Evolutionary conservation across 306 rosid species (phyloP), one percentile per base, ranked within the genome.

Genomic region (Ormosia semicastrata): DNA sequence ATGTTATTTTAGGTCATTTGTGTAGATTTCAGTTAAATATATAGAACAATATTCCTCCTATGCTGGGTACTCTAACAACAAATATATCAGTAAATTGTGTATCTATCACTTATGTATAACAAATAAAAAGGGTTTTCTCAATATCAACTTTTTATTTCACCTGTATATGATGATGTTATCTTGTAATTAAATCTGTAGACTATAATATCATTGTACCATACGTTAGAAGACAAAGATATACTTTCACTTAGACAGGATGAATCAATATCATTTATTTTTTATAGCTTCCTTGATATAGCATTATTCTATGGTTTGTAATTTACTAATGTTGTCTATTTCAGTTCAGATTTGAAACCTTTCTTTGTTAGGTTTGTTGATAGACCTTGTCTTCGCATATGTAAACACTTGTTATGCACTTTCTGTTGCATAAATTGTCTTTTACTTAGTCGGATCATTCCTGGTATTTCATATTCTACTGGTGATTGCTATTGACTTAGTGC

Each of bases 61-160:
- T 84, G 71, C 72, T 72, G 65, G 73, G 77, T 66, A 78, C 80
- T 11, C 50, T 84, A 77, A 92, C 87, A 71, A 84, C 81, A 84
- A 81, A 87, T 88, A 85, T 87, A 43, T 67, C 78, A 54, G 73
- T 57, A 76, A 82, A 83, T 81, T 86, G 86, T 86, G 94, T 79
- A 86, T 77, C 83, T 70, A 33, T 82, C 82, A 71, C 78, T 73
- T 67, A 60, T 66, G 74, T 67, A 59, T 74, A 62, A 83, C 77
- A 40, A 79, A 87, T 64, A 71, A 54, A 47, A 79, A 72, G 67
- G 77, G 33, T 73, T 73, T 80, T 56, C 67, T 64, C 43, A n/a
- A 12, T 70, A 75, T 71, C 66, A 82, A 84, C 50, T 34, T 50
- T 63, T 39, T 77, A 8, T 47, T 62, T 59, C 63, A 47, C 76